These are phyloP conservation scores for Grifola frondosa DNA, from an alignment of 1,284 basidiomycete species.

Conservation along the genomic window DNA sequence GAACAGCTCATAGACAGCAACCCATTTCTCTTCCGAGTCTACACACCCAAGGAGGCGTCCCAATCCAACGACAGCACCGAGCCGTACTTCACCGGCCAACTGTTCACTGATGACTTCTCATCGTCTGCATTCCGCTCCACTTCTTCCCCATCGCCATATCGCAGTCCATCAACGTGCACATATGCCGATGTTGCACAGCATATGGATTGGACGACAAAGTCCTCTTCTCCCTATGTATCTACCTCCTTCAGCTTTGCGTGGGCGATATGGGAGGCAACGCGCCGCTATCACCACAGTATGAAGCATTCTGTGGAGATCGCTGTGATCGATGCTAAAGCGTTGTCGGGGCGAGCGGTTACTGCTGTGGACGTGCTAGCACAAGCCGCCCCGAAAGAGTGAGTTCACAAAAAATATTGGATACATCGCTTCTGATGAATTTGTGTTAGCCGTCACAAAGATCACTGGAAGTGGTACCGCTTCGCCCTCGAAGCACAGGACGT, in stretches of 20 bases:
- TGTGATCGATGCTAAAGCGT: conserved; percentile 64
- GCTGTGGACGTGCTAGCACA: conserved; percentile 60
- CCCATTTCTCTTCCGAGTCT: conserved; percentile 73
- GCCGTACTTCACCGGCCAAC: conserved; percentile 62
- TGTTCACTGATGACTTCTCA: conserved; percentile 45
- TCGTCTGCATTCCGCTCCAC: conserved; percentile 18
- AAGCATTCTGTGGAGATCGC: conserved; percentile 77
- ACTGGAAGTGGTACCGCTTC: conserved; percentile 75
- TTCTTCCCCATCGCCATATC: conserved; percentile 19
- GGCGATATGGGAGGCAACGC: conserved; percentile 78
- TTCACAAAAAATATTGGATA: conserved; percentile 8
- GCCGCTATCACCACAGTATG: conserved; percentile 62
- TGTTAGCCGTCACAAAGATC: conserved; percentile 56
- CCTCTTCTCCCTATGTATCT: conserved; percentile 66
- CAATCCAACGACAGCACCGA: conserved; percentile 52
- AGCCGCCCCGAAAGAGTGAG: conserved; percentile 54
- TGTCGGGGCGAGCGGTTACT: conserved; percentile 58
- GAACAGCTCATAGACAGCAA: conserved; percentile 59
- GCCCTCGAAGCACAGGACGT: conserved; percentile 74
- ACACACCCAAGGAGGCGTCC: conserved; percentile 64
- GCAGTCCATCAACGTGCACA: conserved; percentile 32
- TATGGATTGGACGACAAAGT: conserved; percentile 74
- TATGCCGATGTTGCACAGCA: conserved; percentile 65
- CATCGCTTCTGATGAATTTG: conserved; percentile 1
- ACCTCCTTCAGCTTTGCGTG: conserved; percentile 77